A percentile compares a stretch with the other conserved stretches of the same genome.
Evolutionary conservation across 2,329 filamentous ascomycete genomes (phyloP).

Genomic region (Nemania bipapillata): DNA sequence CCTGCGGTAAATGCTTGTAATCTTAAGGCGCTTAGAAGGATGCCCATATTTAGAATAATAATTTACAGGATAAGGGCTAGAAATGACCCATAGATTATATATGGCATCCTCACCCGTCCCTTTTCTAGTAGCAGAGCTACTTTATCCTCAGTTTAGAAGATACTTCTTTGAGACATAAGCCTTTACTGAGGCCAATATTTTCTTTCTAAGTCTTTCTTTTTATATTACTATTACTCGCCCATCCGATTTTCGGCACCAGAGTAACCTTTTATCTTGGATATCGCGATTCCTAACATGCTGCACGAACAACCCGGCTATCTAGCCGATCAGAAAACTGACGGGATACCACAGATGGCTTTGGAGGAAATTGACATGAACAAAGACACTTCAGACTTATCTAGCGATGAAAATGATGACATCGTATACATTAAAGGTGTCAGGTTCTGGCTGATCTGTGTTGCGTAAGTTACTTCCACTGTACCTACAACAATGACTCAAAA

Average conservation of each 20-base stretch:
- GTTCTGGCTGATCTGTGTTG: slow-evolving; percentile 31
- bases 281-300: not conserved
- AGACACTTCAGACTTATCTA: not conserved
- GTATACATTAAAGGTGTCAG: slow-evolving; percentile 33
- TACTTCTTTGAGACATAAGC: not conserved
- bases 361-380: not conserved
- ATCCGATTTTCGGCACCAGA: not conserved
- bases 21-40: too few species aligned
- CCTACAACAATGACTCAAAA: not conserved
- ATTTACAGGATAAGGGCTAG: too few species aligned
- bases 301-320: not conserved
- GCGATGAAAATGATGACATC: not conserved
- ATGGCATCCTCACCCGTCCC: too few species aligned
- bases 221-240: not conserved
- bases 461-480: slow-evolving; percentile 19
- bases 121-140: not conserved
- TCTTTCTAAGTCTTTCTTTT: not conserved
- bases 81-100: too few species aligned
- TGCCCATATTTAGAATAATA: too few species aligned
- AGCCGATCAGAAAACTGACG: not conserved
- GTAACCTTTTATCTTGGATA: not conserved
- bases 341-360: not conserved
- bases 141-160: not conserved
- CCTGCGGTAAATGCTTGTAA: too few species aligned
- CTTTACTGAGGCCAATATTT: not conserved